Percentiles rank a stretch among this genome's conserved stretches.
These are phyloP conservation scores for Paecilomyces formosus DNA, from an alignment of 2,329 filamentous ascomycete genomes.

Conservation along the genomic window DNA sequence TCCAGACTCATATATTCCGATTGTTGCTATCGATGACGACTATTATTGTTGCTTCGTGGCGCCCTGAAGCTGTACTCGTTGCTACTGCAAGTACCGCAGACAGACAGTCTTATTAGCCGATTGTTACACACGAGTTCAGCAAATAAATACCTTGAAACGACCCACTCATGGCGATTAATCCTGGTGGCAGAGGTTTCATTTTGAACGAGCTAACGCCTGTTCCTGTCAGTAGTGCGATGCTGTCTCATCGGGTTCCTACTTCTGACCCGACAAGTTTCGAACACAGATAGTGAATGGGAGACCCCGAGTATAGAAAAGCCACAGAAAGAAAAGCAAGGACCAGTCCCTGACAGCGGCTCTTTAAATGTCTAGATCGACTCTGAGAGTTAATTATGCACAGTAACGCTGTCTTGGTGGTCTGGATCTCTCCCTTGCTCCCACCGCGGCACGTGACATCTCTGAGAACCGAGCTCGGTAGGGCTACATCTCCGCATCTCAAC, in stretches of 20 bases:
- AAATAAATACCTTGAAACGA: background rate
- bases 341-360: background rate
- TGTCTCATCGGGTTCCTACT: background rate
- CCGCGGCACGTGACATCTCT: background rate
- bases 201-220: background rate
- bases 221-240: background rate
- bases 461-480: no score
- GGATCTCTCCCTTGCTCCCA: background rate
- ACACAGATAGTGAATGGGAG: no score
- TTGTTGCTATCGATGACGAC: background rate
- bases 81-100: background rate
- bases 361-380: background rate
- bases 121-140: background rate
- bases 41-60: background rate
- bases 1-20: background rate
- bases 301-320: background rate
- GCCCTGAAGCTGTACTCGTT: background rate
- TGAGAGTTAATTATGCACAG: background rate
- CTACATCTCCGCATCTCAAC: background rate
- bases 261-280: background rate
- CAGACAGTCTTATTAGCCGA: background rate
- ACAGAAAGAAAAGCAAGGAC: background rate
- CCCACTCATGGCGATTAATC: background rate
- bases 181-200: background rate
- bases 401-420: background rate